A percentile compares a stretch with the other conserved stretches of the same genome.
Evolutionary conservation across 1,139 yeast genomes (phyloP).

Genomic region (Yamadazyma mexicana): DNA sequence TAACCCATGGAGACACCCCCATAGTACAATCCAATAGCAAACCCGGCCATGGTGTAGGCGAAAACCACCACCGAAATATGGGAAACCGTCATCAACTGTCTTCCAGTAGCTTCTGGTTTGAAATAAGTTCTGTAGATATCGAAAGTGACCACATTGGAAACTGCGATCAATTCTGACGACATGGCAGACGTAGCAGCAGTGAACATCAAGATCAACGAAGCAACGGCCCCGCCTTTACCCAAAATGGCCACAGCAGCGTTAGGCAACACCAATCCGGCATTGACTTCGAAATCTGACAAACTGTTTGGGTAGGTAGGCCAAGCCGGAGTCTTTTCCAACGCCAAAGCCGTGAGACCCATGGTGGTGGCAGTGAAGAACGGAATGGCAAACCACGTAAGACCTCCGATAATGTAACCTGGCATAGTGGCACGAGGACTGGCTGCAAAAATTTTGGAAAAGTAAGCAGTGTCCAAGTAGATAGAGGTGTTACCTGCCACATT

Average conservation of each 20-base stretch:
- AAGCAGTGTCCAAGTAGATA: conserved; percentile 85
- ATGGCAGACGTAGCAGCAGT: conserved; percentile 81
- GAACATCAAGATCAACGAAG: conserved; percentile 72
- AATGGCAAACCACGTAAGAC: conserved; percentile 89
- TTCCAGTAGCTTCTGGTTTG: conserved; percentile 76
- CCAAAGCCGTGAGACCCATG: conserved; percentile 78
- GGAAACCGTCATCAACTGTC: conserved; percentile 63
- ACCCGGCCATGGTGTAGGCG: conserved; percentile 75
- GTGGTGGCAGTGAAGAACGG: conserved; percentile 83
- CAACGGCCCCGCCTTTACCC: conserved; percentile 87
- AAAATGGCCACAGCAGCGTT: conserved; percentile 82
- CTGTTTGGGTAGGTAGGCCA: conserved; percentile 79
- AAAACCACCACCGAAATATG: conserved; percentile 65
- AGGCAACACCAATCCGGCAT: conserved; percentile 81
- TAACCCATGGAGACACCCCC: conserved; percentile 87
- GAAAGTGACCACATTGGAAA: conserved; percentile 79
- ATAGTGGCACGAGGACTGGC: conserved; percentile 81
- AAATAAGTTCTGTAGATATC: conserved; percentile 81
- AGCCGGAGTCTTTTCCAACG: conserved; percentile 61
- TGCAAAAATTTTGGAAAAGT: conserved; percentile 89
- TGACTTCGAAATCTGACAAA: conserved; percentile 66
- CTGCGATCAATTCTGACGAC: conserved; percentile 88
- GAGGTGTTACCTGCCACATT: conserved; percentile 88
- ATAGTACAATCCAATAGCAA: conserved; percentile 77
- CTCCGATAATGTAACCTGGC: conserved; percentile 90